These are phyloP conservation scores for Calamus simplicifolius DNA, from an alignment of 176 grass and related monocot species.

Conservation along the genomic window DNA sequence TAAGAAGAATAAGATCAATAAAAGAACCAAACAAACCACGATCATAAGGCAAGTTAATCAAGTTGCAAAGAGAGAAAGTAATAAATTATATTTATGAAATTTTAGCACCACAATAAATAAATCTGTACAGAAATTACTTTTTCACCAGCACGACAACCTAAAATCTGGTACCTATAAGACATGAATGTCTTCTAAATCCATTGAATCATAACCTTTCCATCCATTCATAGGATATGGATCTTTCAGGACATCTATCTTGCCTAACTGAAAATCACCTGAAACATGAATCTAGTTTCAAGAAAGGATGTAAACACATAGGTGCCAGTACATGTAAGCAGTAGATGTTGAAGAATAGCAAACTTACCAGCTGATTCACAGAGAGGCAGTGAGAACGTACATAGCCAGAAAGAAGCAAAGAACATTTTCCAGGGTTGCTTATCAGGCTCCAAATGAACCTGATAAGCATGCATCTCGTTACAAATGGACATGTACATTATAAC, in stretches of 20 bases:
- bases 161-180: conserved; percentile 38
- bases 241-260: conserved; percentile 74
- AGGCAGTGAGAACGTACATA: conserved; percentile 76
- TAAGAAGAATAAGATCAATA: too few species aligned
- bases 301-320: conserved; percentile 28
- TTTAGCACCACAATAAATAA: too few species aligned
- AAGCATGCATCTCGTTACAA: conserved; percentile 11
- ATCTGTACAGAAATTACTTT: too few species aligned
- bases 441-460: conserved; percentile 48
- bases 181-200: conserved; percentile 60
- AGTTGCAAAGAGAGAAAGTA: background rate
- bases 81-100: too few species aligned
- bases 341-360: conserved; percentile 17
- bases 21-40: too few species aligned
- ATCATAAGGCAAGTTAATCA: too few species aligned
- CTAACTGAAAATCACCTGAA: conserved; percentile 82
- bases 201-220: conserved; percentile 52
- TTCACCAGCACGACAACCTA: too few species aligned
- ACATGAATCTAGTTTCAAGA: conserved; percentile 69
- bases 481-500: background rate
- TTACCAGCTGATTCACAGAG: conserved; percentile 83
- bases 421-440: conserved; percentile 45
- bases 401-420: conserved; percentile 74
- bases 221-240: conserved; percentile 64
- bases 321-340: background rate